Evolutionary conservation across 148 eudicot species (phyloP), one percentile per base, ranked within the genome.

Genomic region (Dianthus caryophyllus): DNA sequence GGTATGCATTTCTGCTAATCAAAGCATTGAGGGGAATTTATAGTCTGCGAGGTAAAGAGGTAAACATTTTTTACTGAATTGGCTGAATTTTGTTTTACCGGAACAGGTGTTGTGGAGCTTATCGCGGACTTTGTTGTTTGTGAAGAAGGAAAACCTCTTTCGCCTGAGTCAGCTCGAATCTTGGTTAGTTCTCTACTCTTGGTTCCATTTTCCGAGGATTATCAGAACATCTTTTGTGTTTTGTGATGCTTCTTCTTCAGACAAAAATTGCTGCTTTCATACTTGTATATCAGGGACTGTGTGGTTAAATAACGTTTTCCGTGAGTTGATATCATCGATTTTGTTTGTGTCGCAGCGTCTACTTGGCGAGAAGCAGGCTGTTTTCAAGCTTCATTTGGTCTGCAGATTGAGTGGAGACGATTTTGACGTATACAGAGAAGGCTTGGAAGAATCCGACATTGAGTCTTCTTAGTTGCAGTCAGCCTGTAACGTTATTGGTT

Each of bases 101-200:
- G 11, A 0, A 65, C 84, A 94, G 98, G 97, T 71, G 85, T 78
- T 41, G 84, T 90, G 67, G 97, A 94, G 82, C 98, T 94, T 71
- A 82, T 94, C 71, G 71, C 96, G 9, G 98, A 94, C 73, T 93
- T 70, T 68, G 88, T 82, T 58, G 88, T 94, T 27, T 94, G 96
- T 82, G 90, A 88, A 73, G 97, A 78, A 76, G 98, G 98, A 55
- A 83, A 84, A 56, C 97, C 85, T 41, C 26, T 94, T 68, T 90
- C 98, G 48, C 98, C 98, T 0, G 98, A 94, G 77, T 66, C 97
- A 17, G 36, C 97, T 73, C 96, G 96, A 43, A 84, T 94, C 55
- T 85, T 94, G 88, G 98, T 94, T 44, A 57, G 92, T 79, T 57
- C 8, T 25, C 47, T 3, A 51, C 48, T 20, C 27, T 50, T 41